A percentile compares a stretch with the other conserved stretches of the same genome.
These are phyloP conservation scores for Penicillium sp. DNA, from an alignment of 2,329 filamentous ascomycete genomes.

Conservation along the genomic window DNA sequence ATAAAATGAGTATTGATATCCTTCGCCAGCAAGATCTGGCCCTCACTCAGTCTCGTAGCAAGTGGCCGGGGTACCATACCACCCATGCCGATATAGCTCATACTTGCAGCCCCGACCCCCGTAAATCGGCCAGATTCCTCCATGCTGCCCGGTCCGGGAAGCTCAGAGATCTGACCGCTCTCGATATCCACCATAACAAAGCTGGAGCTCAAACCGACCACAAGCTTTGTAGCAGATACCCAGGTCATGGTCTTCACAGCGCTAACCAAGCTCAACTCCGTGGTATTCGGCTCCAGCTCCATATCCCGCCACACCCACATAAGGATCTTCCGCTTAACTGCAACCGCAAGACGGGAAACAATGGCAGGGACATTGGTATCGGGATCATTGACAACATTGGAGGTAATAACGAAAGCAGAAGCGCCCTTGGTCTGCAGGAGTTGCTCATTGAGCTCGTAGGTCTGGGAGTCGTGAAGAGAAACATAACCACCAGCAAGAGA, in stretches of 20 bases:
- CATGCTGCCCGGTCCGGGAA: slow-evolving; percentile 69
- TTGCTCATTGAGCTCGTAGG: slow-evolving; percentile 74
- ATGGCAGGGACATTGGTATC: slow-evolving; percentile 86
- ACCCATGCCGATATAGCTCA: slow-evolving; percentile 95
- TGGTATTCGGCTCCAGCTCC: slow-evolving; percentile 68
- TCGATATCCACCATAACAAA: slow-evolving; percentile 86
- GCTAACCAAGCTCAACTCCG: slow-evolving; percentile 74
- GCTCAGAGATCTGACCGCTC: slow-evolving; percentile 67
- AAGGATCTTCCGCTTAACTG: slow-evolving; percentile 82
- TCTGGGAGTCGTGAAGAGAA: slow-evolving; percentile 82
- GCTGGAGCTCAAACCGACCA: slow-evolving; percentile 85
- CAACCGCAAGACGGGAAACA: slow-evolving; percentile 83
- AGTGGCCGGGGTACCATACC: slow-evolving; percentile 88
- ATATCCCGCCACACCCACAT: slow-evolving; percentile 96
- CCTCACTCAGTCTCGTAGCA: slow-evolving; percentile 73
- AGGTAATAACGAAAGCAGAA: slow-evolving; percentile 84
- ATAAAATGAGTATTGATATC: slow-evolving; percentile 95
- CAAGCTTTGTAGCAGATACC: slow-evolving; percentile 78
- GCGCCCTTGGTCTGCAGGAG: slow-evolving; percentile 82
- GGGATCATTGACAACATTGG: slow-evolving; percentile 87
- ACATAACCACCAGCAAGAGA: slow-evolving; percentile 87
- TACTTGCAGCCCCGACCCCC: slow-evolving; percentile 74
- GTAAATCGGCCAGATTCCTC: slow-evolving; percentile 72
- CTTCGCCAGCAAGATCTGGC: slow-evolving; percentile 88
- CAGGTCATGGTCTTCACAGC: slow-evolving; percentile 85